Evolutionary conservation across 306 rosid species (phyloP), one percentile per base, ranked within the genome.

Genomic region (Lathyrus oleraceus): DNA sequence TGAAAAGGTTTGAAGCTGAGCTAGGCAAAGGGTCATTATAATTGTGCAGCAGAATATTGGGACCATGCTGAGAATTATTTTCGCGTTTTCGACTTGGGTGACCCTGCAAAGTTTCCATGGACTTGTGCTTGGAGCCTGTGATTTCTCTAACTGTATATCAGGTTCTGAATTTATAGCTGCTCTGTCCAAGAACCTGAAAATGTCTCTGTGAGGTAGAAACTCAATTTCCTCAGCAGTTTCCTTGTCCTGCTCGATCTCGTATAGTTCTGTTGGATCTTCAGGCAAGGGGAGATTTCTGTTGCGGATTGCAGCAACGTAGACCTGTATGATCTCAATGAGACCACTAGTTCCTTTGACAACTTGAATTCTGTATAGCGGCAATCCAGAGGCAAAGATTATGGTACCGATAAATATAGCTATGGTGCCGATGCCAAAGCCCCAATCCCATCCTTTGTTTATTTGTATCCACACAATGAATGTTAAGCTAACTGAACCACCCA

Each of bases 1-100:
- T 59, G 97, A 94, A 81, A 94, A 90, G 20, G 98, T 94, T 82
- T 88, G 98, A 10, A 94, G 95, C 49, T 94, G 98, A 39, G 98
- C 98, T 17, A 90, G 78, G 75, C 98, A 94, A 38, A 94, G 96
- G n/a, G 96, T 94, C 97, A 90, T 90, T 68, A 88, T 76, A 16
- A 90, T 84, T 75, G 98, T 90, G 85, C 97, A 94, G 30, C 87
- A 71, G 72, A 94, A 94, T 43, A 94, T 73, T 19, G 98, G 98
- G 57, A 83, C 16, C 96, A 94, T 80, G 60, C 95, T 82, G 1
- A 81, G 69, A 38, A 90, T 54, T 61, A 91, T 79, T 76, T 94
- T 94, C 14, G 95, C 98, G 47, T 90, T 90, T 77, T 94, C 98
- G n/a, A 90, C 98, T 80, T 94, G 98, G 3, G 96, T 90, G 0